These are phyloP conservation scores for Butyriboletus loyo DNA, from an alignment of 768 basidiomycete genomes.

Conservation along the genomic window DNA sequence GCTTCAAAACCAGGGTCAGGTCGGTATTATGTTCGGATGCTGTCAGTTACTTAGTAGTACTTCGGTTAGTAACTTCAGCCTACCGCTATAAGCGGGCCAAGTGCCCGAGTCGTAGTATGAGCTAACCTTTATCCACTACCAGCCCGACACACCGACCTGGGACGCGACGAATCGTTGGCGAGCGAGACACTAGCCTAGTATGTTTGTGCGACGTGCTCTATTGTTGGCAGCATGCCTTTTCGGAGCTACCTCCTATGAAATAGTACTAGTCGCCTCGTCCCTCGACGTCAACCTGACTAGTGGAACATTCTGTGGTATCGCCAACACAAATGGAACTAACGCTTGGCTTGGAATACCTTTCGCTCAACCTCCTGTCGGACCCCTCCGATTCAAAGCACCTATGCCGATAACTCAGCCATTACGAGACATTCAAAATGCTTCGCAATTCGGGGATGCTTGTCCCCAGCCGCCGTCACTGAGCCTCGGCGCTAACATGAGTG, in stretches of 20 bases:
- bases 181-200: no score
- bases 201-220: background rate
- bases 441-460: conserved; percentile 53
- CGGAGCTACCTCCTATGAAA: background rate
- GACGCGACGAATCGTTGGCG: no score
- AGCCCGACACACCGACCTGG: no score
- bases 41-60: no score
- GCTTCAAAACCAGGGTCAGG: no score
- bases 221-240: background rate
- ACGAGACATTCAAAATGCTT: conserved; percentile 38
- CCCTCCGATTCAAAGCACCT: conserved; percentile 57
- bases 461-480: conserved; percentile 40
- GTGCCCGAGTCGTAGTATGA: no score
- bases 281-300: conserved; percentile 39
- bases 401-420: conserved; percentile 36
- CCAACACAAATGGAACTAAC: conserved; percentile 44
- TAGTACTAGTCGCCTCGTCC: background rate
- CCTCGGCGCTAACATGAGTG: conserved; percentile 44
- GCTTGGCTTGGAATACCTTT: conserved; percentile 63
- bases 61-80: no score
- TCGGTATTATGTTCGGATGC: no score
- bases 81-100: no score
- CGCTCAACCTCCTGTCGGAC: conserved; percentile 53
- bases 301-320: conserved; percentile 48
- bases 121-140: no score